phyloP scores from a whole-genome alignment of 768 basidiomycete species.

The Boletus coccyginus region DNA sequence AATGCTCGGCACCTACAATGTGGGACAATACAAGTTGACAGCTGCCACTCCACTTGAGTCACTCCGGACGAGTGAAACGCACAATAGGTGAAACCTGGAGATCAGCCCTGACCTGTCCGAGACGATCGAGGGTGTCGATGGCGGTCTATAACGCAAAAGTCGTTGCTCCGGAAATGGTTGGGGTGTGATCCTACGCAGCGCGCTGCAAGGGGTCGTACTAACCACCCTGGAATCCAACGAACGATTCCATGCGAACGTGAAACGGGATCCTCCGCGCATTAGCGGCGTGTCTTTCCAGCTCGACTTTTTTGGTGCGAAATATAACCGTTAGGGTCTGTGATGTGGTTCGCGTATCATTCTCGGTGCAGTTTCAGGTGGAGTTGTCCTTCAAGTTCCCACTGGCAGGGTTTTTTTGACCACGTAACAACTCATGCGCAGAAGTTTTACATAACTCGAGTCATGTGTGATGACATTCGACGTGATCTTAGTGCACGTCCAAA shows the following conservation, averaged over 20 bases:
- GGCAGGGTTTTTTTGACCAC: too few species aligned
- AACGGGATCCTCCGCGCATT: slow-evolving; percentile 5
- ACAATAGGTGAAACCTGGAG: not conserved
- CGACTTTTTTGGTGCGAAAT: not conserved
- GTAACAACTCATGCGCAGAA: too few species aligned
- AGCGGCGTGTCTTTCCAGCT: not conserved
- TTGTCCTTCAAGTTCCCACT: too few species aligned
- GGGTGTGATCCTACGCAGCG: slow-evolving; percentile 13
- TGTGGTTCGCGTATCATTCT: too few species aligned
- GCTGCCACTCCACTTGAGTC: not conserved
- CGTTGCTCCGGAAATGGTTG: slow-evolving; percentile 7
- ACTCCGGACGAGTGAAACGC: slow-evolving; percentile 4
- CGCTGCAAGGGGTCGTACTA: not conserved
- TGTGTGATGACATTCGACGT: slow-evolving; percentile 1
- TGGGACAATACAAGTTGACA: slow-evolving; percentile 14
- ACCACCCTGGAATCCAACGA: not conserved
- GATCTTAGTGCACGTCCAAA: slow-evolving; percentile 15
- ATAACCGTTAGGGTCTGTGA: not conserved
- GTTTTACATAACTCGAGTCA: not conserved
- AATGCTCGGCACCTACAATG: slow-evolving; percentile 7
- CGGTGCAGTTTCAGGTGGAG: not conserved
- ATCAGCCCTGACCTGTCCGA: not conserved
- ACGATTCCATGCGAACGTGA: not conserved
- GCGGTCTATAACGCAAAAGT: not conserved
- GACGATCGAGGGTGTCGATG: too few species aligned